phyloP scores from a whole-genome alignment of 371 early-diverging fungal genomes.

The Actinomortierella wolfii region DNA sequence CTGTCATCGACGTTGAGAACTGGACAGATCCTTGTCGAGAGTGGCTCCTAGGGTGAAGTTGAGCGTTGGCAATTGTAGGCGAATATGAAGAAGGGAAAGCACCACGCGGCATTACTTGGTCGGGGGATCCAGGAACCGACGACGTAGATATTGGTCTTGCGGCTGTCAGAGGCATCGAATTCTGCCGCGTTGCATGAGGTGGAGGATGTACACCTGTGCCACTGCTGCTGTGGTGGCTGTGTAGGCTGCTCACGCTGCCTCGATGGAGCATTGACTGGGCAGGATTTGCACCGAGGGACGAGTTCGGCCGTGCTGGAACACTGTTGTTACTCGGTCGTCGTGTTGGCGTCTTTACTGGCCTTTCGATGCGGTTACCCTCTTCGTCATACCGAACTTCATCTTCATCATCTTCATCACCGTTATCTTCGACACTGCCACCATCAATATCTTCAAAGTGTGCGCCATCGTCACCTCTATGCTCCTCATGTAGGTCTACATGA shows the following conservation, averaged over 20 bases:
- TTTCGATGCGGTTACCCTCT: constrained; percentile 43
- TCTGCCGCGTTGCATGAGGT: no score
- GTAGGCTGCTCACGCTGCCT: constrained; percentile 36
- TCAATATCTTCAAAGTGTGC: no score
- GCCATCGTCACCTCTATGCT: no score
- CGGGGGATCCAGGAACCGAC: constrained; percentile 26
- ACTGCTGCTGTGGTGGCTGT: constrained; percentile 19
- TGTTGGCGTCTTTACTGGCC: background rate
- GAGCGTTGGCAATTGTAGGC: constrained; percentile 32
- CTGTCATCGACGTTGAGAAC: no score
- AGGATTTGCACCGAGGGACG: constrained; percentile 2
- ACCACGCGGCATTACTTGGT: constrained; percentile 16
- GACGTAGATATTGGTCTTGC: constrained; percentile 14
- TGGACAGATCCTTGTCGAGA: no score
- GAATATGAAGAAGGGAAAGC: constrained; percentile 43
- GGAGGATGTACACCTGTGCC: no score
- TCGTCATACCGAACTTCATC: constrained; percentile 43
- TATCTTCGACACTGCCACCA: constrained; percentile 3
- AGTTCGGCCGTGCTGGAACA: no score
- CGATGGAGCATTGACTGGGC: constrained; percentile 22
- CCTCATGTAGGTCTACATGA: no score
- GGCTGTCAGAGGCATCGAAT: background rate
- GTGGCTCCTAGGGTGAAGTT: no score
- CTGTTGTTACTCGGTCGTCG: no score
- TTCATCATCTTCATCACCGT: constrained; percentile 24